These are phyloP conservation scores for Xeromyces bisporus DNA, from an alignment of 495 filamentous ascomycete species.

Conservation along the genomic window DNA sequence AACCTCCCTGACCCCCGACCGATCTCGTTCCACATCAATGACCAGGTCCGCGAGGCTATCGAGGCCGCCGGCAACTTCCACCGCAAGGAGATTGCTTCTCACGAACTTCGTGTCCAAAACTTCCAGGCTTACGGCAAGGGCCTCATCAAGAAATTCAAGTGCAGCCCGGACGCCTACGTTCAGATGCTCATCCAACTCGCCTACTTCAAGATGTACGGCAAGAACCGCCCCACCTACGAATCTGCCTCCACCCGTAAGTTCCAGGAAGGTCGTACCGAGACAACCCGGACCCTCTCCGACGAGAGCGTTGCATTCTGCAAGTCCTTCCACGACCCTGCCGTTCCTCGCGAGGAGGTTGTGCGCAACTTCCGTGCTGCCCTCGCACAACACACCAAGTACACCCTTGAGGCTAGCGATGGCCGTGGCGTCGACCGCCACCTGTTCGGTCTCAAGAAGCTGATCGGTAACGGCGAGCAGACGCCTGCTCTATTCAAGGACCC, in stretches of 20 bases:
- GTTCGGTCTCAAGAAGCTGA: slow-evolving; percentile 85
- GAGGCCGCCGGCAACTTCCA: slow-evolving; percentile 62
- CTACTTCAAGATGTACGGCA: slow-evolving; percentile 98
- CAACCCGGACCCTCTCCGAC: slow-evolving; percentile 80
- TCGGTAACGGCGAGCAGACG: slow-evolving; percentile 64
- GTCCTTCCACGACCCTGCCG: slow-evolving; percentile 53
- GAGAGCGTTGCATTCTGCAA: slow-evolving; percentile 85
- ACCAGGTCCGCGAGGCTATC: slow-evolving; percentile 55
- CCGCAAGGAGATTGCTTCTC: slow-evolving; percentile 56
- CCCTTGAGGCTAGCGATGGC: slow-evolving; percentile 71
- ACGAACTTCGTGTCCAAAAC: slow-evolving; percentile 84
- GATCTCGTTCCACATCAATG: slow-evolving; percentile 61
- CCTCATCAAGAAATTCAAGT: slow-evolving; percentile 98
- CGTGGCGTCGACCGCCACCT: slow-evolving; percentile 92
- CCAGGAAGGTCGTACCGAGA: slow-evolving; percentile 93
- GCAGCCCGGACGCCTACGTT: slow-evolving; percentile 92
- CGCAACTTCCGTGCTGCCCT: slow-evolving; percentile 69
- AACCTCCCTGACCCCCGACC: slow-evolving; percentile 64
- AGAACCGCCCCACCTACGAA: slow-evolving; percentile 96
- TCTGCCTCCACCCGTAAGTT: slow-evolving; percentile 87
- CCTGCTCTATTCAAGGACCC: slow-evolving; percentile 78
- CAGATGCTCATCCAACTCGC: slow-evolving; percentile 99
- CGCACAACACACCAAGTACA: slow-evolving; percentile 75
- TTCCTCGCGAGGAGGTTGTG: slow-evolving; percentile 44
- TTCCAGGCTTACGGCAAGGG: slow-evolving; percentile 98